These are phyloP conservation scores for Orbilia brochopaga DNA, from an alignment of 2,329 filamentous ascomycete species.

Conservation along the genomic window DNA sequence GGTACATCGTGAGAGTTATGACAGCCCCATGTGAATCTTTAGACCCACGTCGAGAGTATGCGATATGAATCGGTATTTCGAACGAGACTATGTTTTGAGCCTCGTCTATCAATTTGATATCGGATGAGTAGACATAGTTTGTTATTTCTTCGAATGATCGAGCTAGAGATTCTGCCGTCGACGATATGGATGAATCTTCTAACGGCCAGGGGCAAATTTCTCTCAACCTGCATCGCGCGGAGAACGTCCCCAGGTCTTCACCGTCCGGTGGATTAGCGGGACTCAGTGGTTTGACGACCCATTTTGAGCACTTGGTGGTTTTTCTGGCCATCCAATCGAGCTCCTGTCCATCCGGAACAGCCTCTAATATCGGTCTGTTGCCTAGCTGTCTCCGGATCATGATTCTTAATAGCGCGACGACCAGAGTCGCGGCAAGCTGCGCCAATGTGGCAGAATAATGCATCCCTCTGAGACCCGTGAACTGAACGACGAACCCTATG, in stretches of 20 bases:
- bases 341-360: slow-evolving; percentile 36
- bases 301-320: slow-evolving; percentile 13
- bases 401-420: slow-evolving; percentile 43
- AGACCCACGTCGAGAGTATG: slow-evolving; percentile 8
- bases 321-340: slow-evolving; percentile 46
- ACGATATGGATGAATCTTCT: slow-evolving; percentile 6
- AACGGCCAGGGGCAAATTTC: slow-evolving; percentile 25
- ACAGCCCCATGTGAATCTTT: slow-evolving; percentile 5
- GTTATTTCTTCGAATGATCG: slow-evolving; percentile 16
- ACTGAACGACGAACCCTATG: slow-evolving; percentile 51
- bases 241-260: slow-evolving; percentile 4
- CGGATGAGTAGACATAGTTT: slow-evolving; percentile 20
- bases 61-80: slow-evolving; percentile 10
- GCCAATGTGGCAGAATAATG: slow-evolving; percentile 49
- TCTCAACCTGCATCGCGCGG: slow-evolving; percentile 7
- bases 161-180: slow-evolving; percentile 2
- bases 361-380: slow-evolving; percentile 10
- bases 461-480: slow-evolving; percentile 51
- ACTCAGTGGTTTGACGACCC: slow-evolving; percentile 13
- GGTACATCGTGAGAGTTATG: slow-evolving; percentile 4
- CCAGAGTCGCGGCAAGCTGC: slow-evolving; percentile 38
- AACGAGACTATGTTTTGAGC: background rate
- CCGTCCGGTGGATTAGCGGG: background rate
- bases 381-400: slow-evolving; percentile 49
- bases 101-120: slow-evolving; percentile 12